Evolutionary conservation across 768 basidiomycete genomes (phyloP), one percentile per base, ranked within the genome.

Genomic region (Russula sp.): DNA sequence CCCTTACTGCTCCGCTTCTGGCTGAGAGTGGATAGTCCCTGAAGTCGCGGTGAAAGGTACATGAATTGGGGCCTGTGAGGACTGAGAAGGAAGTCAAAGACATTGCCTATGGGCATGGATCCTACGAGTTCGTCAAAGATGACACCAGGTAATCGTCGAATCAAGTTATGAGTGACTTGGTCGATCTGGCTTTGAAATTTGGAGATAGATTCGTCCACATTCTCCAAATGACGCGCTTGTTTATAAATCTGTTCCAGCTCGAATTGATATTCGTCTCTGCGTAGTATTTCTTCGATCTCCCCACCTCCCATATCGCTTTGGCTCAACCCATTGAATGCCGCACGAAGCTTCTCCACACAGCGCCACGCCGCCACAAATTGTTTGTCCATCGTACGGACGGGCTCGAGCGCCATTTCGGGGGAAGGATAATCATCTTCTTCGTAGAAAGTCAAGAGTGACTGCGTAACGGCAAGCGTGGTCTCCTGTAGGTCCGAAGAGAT

Each of bases 131-230:
- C 30, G 36, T 55, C 44, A 14, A 61, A 34, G 20, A 32, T 24
- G 5, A 60, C 54, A 26, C 66, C 66, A 1, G 66, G 59, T 13
- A 67, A 36, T 7, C 59, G 42, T 18, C n/a, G 28, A 13, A 56
- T 46, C 42, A 67, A 14, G 8, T 57, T 30, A 34, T 54, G 55
- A 2, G 63, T 62, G 34, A 36, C 55, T 14, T 51, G 7, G n/a
- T 64, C 50, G n/a, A 64, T 55, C n/a, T 36, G 22, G 10, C 18
- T 8, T 14, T 46, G 42, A 13, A 67, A 50, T 4, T 50, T 34
- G 16, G 30, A 36, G 44, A 65, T 48, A 6, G 30, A 4, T 1
- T 1, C 9, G 30, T 62, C 63, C 24, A 63, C 44, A 1, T 3
- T 24, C 5, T 53, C 46, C 22, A 64, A 51, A 26, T 38, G 32